phyloP scores from a whole-genome alignment of 805 yeast species.

The Yarrowia porcina region DNA sequence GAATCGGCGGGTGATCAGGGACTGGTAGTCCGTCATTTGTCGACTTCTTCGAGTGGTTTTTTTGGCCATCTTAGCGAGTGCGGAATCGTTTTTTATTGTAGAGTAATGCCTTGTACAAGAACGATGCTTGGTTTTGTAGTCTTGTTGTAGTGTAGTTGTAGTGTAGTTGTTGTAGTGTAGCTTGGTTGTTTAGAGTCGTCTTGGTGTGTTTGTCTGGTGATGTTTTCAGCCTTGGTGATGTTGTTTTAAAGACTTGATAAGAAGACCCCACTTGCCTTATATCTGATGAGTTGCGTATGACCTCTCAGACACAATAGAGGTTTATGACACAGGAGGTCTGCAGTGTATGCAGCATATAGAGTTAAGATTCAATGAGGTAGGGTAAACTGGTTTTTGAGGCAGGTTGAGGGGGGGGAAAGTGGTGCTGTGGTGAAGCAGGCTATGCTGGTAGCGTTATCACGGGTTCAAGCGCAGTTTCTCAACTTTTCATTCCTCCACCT shows the following conservation, averaged over 20 bases:
- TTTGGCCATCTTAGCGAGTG: conserved; percentile 5
- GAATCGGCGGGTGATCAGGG: conserved; percentile 2
- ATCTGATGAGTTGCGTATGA: not conserved
- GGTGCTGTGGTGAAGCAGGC: no score
- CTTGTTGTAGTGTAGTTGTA: not conserved
- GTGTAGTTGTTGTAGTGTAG: not conserved
- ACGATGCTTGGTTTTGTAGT: not conserved
- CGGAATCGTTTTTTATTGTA: no score
- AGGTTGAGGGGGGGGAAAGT: not conserved
- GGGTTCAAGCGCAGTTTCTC: no score
- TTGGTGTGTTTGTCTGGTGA: not conserved
- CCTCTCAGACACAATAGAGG: conserved; percentile 11
- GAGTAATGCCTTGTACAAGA: no score
- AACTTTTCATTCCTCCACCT: no score
- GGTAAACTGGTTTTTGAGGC: not conserved
- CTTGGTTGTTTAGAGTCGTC: not conserved
- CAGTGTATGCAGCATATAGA: not conserved
- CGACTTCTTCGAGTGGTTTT: conserved; percentile 5
- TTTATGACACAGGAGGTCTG: conserved; percentile 20
- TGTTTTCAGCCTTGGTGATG: not conserved
- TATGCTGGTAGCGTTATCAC: no score
- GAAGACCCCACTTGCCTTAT: not conserved
- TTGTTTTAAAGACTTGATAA: no score
- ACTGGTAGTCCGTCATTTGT: conserved; percentile 19
- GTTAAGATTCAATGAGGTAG: conserved; percentile 21